Base-by-base conservation (phyloP, 2,329 filamentous ascomycete genomes). In the Anisogramma anomala region DNA sequence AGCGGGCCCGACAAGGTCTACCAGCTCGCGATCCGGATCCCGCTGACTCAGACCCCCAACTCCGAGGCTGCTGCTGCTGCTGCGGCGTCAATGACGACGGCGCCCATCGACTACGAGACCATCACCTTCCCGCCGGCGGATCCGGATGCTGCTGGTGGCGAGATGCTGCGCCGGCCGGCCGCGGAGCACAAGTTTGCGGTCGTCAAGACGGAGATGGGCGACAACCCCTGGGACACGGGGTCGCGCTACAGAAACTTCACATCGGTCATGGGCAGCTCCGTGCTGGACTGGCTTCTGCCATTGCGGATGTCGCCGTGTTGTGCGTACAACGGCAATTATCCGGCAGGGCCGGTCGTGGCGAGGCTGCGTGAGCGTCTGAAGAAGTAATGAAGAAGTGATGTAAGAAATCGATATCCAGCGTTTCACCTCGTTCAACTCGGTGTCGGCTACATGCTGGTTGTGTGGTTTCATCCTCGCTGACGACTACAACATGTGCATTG, bases 171-270 rank as follows among this genome's bases (percentile, higher is more conserved):
- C 15, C 36, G 22, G 20, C 50, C 14, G 52, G 54, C 3, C 17
- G 25, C 38, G 13, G 45, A 47, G 37, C 38, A 47, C 45, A 44
- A 35, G 17, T 96, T 94, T 56, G 86, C 84, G 10, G 81, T 96
- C 30, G 66, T 95, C 2, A 71, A 75, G 46, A 84, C 82, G 0
- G 66, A 76, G 3, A 71, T 75, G 0, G 80, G 84, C 8, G 80
- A 91, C 51, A 94, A 94, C 50, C 85, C 86, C 0, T 98, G 86
- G 79, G 76, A 94, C 52, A 64, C 91, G 1, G 84, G 83, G 2
- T 62, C 63, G 7, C 68, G 72, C 47, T 68, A 72, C 47, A 62
- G 67, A 20, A 96, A 96, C 54, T 80, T 87, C 63, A 74, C 77
- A 49, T 72, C 80, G 11, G 75, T 95, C 18, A 86, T 98, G 79